Percentiles rank a stretch among this genome's conserved stretches.
These are phyloP conservation scores for Platanthera guangdongensis DNA, from an alignment of 106 monocot genomes.

Conservation along the genomic window DNA sequence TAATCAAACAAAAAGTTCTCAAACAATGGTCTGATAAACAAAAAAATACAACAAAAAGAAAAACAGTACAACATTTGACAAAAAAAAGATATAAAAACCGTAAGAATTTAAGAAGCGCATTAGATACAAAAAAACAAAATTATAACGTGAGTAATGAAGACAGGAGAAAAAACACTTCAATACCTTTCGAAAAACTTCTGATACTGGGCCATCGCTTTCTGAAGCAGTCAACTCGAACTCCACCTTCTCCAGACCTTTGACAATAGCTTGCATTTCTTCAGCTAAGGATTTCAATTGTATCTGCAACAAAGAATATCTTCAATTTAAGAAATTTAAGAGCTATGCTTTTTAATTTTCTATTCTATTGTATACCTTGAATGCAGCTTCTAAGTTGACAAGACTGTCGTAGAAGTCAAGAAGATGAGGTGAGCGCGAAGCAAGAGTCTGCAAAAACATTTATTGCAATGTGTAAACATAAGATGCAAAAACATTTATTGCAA, in stretches of 20 bases:
- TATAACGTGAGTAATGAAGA: not conserved
- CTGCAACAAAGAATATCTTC: constrained; percentile 15
- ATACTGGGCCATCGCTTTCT: constrained; percentile 94
- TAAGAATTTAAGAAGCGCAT: not conserved
- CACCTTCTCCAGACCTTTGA: constrained; percentile 88
- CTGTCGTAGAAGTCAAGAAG: constrained; percentile 79
- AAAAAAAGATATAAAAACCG: not conserved
- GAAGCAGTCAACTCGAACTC: constrained; percentile 67
- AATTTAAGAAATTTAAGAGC: not conserved
- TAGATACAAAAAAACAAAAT: not conserved
- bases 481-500: too few relatives aligned
- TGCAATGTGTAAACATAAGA: not conserved
- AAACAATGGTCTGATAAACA: too few relatives aligned
- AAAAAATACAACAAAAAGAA: not conserved
- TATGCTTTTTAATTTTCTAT: not conserved
- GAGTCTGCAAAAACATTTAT: constrained; percentile 36
- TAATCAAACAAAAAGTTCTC: too few relatives aligned
- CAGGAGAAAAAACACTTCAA: not conserved
- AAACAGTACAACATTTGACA: not conserved
- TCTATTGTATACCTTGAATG: constrained; percentile 60
- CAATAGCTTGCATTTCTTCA: constrained; percentile 98
- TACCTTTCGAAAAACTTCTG: constrained; percentile 87
- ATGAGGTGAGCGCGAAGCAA: constrained; percentile 71
- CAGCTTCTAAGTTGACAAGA: constrained; percentile 73
- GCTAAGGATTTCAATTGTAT: constrained; percentile 85